Evolutionary conservation across 805 yeast genomes (phyloP), one percentile per base, ranked within the genome.

Genomic region (Candida koratica): DNA sequence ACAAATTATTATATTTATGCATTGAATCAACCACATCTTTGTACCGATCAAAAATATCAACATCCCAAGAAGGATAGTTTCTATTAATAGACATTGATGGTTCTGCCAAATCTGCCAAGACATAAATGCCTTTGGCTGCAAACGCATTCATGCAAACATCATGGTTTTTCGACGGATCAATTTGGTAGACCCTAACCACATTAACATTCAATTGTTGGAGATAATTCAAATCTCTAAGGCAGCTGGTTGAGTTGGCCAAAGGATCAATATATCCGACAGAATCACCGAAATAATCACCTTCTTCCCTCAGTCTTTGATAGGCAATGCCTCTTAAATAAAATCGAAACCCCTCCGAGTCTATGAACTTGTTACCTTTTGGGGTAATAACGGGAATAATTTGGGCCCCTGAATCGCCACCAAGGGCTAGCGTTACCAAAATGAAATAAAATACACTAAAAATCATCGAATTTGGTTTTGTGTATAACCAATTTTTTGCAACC

Each of bases 291-390:
- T 33, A 17, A 51, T 55, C 49, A 51, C 50, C 52, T 44, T 66
- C 67, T 35, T 75, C 73, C 10, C 79, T 69, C 47, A 79, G 74
- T 28, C 81, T 79, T 62, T 88, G 96, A 61, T 88, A 87, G 0
- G 95, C 95, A 34, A 87, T 74, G 47, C 97, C 97, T 52, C 78
- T 81, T 52, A 89, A 74, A 61, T 79, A 89, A 63, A 89, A 89
- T 63, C 86, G 95, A 28, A 83, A 73, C 8, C 88, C 90, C 46
- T 67, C 69, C 13, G 80, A 62, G 60, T 77, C 75, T 60, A 82
- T 87, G 61, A 90, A 87, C 60, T 84, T 81, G 67, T 75, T 38
- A 5, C 41, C 41, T 5, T 18, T 22, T 7, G 22, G 17, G 7
- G 17, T 31, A 17, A 36, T 28, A 5, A 12, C 10, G 3, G 33